Evolutionary conservation across 441 rosid genomes (phyloP).

Genomic region (Mallotus japonicus): DNA sequence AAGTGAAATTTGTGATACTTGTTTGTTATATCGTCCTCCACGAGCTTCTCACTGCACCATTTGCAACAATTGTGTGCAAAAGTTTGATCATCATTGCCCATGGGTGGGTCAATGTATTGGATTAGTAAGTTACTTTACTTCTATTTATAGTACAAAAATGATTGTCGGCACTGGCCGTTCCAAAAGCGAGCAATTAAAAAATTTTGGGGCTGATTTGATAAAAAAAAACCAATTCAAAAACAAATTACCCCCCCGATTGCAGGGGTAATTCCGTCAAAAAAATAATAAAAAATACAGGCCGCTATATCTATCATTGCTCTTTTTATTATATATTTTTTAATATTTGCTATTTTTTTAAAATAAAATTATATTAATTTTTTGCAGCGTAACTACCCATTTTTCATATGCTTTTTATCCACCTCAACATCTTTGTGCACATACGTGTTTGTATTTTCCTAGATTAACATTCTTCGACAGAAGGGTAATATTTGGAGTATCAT

Average conservation of each 20-base stretch:
- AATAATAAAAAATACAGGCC: no score
- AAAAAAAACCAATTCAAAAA: no score
- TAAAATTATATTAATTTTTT: no score
- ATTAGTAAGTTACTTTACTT: constrained; percentile 69
- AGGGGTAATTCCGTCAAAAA: no score
- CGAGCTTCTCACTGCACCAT: constrained; percentile 96
- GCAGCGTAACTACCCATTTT: constrained; percentile 76
- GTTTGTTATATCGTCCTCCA: constrained; percentile 83
- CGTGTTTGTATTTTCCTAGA: constrained; percentile 70
- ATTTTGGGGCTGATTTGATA: no score
- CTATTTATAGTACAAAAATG: no score
- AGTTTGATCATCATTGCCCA: constrained; percentile 97
- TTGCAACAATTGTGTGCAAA: constrained; percentile 91
- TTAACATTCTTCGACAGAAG: constrained; percentile 45
- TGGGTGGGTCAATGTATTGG: constrained; percentile 99
- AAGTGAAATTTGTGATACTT: constrained; percentile 94
- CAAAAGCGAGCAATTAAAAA: no score
- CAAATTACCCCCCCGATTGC: no score
- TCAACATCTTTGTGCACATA: constrained; percentile 68
- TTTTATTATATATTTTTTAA: no score
- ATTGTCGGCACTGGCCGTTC: no score
- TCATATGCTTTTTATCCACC: constrained; percentile 63
- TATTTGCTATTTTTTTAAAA: no score
- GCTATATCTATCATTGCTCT: no score
- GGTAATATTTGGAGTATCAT: constrained; percentile 40